These are phyloP conservation scores for Solanum dulcamara DNA, from an alignment of 257 asterid genomes.

Conservation along the genomic window DNA sequence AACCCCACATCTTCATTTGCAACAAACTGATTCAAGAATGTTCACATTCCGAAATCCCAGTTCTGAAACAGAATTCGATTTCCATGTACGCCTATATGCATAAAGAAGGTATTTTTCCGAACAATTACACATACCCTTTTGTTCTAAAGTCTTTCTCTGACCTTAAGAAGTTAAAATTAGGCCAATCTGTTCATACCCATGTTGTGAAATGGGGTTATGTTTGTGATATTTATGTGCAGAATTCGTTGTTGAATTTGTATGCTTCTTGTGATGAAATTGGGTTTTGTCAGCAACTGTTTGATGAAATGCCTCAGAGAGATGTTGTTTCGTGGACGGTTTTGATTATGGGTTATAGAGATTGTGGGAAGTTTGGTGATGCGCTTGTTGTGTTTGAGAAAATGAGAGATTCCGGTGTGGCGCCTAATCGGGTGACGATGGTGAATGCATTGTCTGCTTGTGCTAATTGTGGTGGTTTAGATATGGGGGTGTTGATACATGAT, in stretches of 20 bases:
- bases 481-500: constrained; percentile 51
- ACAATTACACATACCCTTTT: constrained; percentile 51
- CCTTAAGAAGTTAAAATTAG: constrained; percentile 24
- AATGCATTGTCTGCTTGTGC: constrained; percentile 65
- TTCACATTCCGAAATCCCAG: constrained; percentile 28
- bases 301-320: constrained; percentile 64
- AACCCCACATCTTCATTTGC: constrained; percentile 50
- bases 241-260: constrained; percentile 47
- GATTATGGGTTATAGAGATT: constrained; percentile 47
- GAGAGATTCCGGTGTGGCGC: constrained; percentile 42
- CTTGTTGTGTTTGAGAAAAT: constrained; percentile 40
- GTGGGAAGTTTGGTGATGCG: constrained; percentile 37
- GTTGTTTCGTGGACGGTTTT: constrained; percentile 73
- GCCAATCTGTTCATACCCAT: constrained; percentile 39
- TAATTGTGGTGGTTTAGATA: constrained; percentile 32
- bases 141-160: constrained; percentile 52
- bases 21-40: constrained; percentile 53
- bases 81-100: constrained; percentile 41
- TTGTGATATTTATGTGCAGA: constrained; percentile 51
- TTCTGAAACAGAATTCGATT: constrained; percentile 10
- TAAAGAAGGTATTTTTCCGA: constrained; percentile 13
- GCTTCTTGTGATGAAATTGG: constrained; percentile 35
- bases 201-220: constrained; percentile 26
- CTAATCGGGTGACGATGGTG: constrained; percentile 67
- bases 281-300: constrained; percentile 44